Percentiles rank a stretch among this genome's conserved stretches.
These are phyloP conservation scores for Limonium bicolor DNA, from an alignment of 148 eudicot genomes.

Conservation along the genomic window DNA sequence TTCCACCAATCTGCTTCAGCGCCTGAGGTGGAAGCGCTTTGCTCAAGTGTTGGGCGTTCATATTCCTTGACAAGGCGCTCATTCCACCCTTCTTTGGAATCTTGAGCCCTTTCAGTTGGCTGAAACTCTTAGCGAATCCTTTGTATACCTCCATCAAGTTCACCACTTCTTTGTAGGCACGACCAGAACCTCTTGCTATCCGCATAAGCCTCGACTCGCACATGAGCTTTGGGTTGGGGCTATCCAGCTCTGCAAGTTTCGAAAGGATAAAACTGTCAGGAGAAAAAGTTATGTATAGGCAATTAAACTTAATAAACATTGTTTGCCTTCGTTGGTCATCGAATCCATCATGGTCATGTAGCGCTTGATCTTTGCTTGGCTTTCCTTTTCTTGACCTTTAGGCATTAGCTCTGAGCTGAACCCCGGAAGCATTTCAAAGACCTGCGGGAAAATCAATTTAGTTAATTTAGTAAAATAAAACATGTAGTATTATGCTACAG, in stretches of 20 bases:
- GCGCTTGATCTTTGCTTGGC: conserved; percentile 84
- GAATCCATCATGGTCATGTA: conserved; percentile 99
- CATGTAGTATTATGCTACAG: neutral
- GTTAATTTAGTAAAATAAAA: neutral
- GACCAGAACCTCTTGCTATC: conserved; percentile 88
- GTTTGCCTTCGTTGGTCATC: conserved; percentile 96
- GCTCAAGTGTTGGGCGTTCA: conserved; percentile 91
- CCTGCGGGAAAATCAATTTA: conserved; percentile 22
- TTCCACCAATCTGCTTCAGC: conserved; percentile 85
- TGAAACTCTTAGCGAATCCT: conserved; percentile 72
- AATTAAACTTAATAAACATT: too few species aligned
- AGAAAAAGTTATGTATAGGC: too few species aligned
- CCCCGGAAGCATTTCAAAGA: conserved; percentile 87
- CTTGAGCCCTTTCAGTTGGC: conserved; percentile 97
- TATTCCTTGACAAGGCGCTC: conserved; percentile 74
- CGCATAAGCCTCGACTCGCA: conserved; percentile 78
- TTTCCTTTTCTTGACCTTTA: conserved; percentile 82
- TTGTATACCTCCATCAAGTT: conserved; percentile 89
- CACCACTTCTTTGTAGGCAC: conserved; percentile 55
- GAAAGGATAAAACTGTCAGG: too few species aligned
- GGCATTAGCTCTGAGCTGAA: conserved; percentile 82
- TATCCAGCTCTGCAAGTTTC: conserved; percentile 77
- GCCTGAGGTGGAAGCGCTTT: conserved; percentile 79
- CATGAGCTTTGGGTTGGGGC: conserved; percentile 77
- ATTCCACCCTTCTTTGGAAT: conserved; percentile 88